phyloP scores from a whole-genome alignment of 768 basidiomycete species.

The Serendipita indica region DNA sequence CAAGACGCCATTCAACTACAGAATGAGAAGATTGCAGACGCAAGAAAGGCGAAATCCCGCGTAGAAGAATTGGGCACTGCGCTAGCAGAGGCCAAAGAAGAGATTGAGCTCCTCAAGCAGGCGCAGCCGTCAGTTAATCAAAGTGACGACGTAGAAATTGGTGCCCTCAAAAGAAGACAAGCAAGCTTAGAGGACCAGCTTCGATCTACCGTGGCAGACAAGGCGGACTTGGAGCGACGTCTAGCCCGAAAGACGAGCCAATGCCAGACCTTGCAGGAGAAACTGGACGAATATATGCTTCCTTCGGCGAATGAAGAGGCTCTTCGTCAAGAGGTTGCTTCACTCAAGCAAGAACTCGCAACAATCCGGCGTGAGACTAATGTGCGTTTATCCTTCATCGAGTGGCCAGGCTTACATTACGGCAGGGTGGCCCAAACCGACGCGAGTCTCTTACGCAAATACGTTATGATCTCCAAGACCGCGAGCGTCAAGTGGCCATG shows the following conservation, averaged over 20 bases:
- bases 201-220: not conserved
- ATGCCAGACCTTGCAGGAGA: slow-evolving; percentile 2
- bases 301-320: not conserved
- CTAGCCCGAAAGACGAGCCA: not conserved
- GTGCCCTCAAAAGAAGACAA: not conserved
- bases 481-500: not conserved
- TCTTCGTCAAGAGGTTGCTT: not conserved
- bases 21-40: not conserved
- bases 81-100: not conserved
- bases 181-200: not conserved
- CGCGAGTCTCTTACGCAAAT: not conserved
- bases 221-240: not conserved
- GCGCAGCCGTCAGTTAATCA: not conserved
- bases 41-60: not conserved
- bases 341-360: not conserved
- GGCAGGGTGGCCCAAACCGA: not conserved
- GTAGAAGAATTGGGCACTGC: not conserved
- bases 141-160: not conserved
- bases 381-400: not conserved
- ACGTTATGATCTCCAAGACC: not conserved
- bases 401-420: not conserved
- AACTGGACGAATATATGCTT: slow-evolving; percentile 6
- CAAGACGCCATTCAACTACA: not conserved
- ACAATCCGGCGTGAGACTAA: not conserved
- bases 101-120: not conserved